These are phyloP conservation scores for Calonectria naviculata DNA, from an alignment of 2,329 filamentous ascomycete species.

Conservation along the genomic window DNA sequence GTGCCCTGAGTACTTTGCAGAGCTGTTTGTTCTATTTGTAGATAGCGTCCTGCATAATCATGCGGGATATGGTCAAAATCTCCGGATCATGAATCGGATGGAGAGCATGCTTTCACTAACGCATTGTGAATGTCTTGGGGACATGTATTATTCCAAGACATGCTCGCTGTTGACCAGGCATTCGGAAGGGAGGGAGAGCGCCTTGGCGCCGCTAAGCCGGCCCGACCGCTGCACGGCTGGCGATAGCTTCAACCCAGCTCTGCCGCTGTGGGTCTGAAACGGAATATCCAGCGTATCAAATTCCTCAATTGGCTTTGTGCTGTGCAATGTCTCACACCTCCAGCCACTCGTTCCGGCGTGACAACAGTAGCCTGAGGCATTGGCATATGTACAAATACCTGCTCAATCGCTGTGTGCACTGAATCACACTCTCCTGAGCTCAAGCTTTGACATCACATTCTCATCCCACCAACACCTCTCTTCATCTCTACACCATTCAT, in stretches of 20 bases:
- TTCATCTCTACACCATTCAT: too few relatives aligned
- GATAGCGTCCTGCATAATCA: too few relatives aligned
- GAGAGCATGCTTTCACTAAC: too few relatives aligned
- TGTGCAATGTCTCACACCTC: neutral
- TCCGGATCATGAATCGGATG: too few relatives aligned
- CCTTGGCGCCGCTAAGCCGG: neutral
- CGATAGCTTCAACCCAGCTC: neutral
- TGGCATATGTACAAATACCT: neutral
- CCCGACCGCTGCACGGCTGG: neutral
- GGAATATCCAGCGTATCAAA: neutral
- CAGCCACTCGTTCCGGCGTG: neutral
- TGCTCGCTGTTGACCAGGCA: neutral
- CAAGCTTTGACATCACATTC: too few relatives aligned
- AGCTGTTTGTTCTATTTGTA: too few relatives aligned
- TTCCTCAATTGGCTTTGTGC: neutral
- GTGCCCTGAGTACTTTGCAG: too few relatives aligned
- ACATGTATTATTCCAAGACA: too few relatives aligned
- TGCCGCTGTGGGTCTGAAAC: neutral
- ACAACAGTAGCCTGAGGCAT: neutral
- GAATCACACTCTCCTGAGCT: neutral
- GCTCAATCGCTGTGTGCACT: neutral
- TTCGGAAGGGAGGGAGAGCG: neutral
- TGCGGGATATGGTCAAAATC: too few relatives aligned
- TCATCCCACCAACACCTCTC: neutral
- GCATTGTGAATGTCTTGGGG: neutral